Percentiles rank a stretch among this genome's conserved stretches.
These are phyloP conservation scores for Cladosporium sp. DNA, from an alignment of 2,329 filamentous ascomycete species.

Conservation along the genomic window DNA sequence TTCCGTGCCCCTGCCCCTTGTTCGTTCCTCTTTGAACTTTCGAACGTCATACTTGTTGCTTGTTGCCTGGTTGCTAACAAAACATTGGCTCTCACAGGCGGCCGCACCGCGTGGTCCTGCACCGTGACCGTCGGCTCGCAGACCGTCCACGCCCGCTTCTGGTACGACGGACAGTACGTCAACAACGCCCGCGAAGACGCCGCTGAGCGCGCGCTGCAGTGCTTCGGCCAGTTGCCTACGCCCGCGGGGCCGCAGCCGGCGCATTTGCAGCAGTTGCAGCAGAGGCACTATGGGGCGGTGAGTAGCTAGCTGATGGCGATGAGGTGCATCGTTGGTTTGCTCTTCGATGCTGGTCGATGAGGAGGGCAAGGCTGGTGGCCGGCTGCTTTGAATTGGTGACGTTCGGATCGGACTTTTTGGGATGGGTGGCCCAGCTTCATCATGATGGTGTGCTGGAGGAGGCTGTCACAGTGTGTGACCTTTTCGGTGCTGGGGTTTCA, in stretches of 20 bases:
- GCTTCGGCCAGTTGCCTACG: slow-evolving; percentile 44
- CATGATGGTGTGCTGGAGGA: not conserved
- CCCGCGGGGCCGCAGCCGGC: slow-evolving; percentile 27
- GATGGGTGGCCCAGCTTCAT: not conserved
- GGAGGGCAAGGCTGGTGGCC: not conserved
- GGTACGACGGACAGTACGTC: slow-evolving; percentile 87
- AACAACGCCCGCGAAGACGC: slow-evolving; percentile 89
- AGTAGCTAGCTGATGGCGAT: slow-evolving; percentile 6
- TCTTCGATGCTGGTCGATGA: not conserved
- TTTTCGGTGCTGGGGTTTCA: not conserved
- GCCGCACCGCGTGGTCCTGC: slow-evolving; percentile 88
- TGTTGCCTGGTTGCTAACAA: not conserved
- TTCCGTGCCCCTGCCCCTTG: not conserved
- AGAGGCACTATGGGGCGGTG: slow-evolving; percentile 22
- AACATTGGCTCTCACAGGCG: slow-evolving; percentile 55
- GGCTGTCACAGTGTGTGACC: not conserved
- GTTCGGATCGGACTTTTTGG: not conserved
- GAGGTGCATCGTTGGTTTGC: not conserved
- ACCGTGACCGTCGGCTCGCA: slow-evolving; percentile 69
- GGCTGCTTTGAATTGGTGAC: not conserved
- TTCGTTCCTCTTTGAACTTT: not conserved
- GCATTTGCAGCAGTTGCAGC: slow-evolving; percentile 29
- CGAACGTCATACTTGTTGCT: not conserved
- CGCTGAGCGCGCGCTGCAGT: slow-evolving; percentile 74
- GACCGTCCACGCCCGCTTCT: slow-evolving; percentile 72